phyloP scores from a whole-genome alignment of 2,329 filamentous ascomycete genomes.

The Moelleriella libera region DNA sequence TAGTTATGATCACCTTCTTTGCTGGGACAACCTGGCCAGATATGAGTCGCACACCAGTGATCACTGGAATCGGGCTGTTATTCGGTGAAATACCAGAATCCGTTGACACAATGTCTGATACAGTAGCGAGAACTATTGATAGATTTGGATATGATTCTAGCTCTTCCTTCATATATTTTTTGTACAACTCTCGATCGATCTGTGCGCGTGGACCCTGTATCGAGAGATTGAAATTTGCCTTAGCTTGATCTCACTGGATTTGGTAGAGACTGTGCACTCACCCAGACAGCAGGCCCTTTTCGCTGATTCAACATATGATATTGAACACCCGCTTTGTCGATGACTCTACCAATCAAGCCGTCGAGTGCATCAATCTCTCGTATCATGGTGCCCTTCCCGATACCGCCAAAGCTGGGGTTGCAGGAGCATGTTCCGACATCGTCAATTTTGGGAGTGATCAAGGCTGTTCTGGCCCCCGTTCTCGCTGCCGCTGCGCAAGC shows the following conservation, averaged over 20 bases:
- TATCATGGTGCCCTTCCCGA: slow-evolving; percentile 93
- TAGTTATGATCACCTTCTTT: slow-evolving; percentile 80
- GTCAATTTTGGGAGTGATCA: slow-evolving; percentile 76
- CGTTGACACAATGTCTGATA: slow-evolving; percentile 71
- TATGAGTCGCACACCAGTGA: slow-evolving; percentile 75
- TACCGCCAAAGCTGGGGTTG: slow-evolving; percentile 96
- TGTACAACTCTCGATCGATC: slow-evolving; percentile 83
- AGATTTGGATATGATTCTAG: slow-evolving; percentile 65
- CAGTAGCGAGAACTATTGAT: slow-evolving; percentile 70
- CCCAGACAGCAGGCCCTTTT: slow-evolving; percentile 92
- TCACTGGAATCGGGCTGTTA: slow-evolving; percentile 47
- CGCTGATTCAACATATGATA: slow-evolving; percentile 78
- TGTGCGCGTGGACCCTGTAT: slow-evolving; percentile 71
- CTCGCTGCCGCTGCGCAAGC: slow-evolving; percentile 84
- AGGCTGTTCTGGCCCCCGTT: slow-evolving; percentile 73
- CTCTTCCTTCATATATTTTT: slow-evolving; percentile 81
- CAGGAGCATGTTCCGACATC: slow-evolving; percentile 93
- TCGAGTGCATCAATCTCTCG: slow-evolving; percentile 92
- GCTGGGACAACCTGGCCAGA: slow-evolving; percentile 74
- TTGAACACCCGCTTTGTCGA: slow-evolving; percentile 90
- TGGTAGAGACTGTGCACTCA: slow-evolving; percentile 9
- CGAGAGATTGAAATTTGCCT: neutral
- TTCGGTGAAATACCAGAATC: slow-evolving; percentile 26
- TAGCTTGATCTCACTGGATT: neutral
- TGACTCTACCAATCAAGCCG: slow-evolving; percentile 72